Conservation (phyloP, 2,329 filamentous ascomycete species). For the Dothideomycetidae sp. region DNA sequence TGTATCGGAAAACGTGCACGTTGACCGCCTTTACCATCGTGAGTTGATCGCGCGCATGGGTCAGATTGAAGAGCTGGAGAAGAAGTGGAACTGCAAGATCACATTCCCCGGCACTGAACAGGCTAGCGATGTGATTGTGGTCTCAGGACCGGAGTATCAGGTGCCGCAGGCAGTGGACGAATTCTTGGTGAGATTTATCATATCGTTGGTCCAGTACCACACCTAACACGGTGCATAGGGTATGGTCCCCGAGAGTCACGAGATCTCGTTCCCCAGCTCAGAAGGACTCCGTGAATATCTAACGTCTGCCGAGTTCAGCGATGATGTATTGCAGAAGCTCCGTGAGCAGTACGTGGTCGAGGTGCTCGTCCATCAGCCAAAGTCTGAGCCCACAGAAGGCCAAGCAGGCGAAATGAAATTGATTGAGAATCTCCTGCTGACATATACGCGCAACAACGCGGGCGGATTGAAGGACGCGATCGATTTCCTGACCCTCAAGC, state of each 20-base stretch:
- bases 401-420: slow-evolving; percentile 27
- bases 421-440: slow-evolving; percentile 35
- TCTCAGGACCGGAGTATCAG: slow-evolving; percentile 95
- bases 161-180: slow-evolving; percentile 93
- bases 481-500: slow-evolving; percentile 75
- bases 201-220: no score
- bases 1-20: slow-evolving; percentile 81
- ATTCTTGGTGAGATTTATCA: slow-evolving; percentile 50
- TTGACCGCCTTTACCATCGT: slow-evolving; percentile 89
- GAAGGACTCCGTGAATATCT: slow-evolving; percentile 67
- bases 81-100: slow-evolving; percentile 99
- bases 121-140: slow-evolving; percentile 88
- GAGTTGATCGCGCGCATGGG: slow-evolving; percentile 77
- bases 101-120: slow-evolving; percentile 95
- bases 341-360: slow-evolving; percentile 88
- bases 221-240: slow-evolving; percentile 42
- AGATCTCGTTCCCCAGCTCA: slow-evolving; percentile 68
- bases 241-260: slow-evolving; percentile 95
- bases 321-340: slow-evolving; percentile 68
- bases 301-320: slow-evolving; percentile 63
- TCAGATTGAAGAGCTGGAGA: slow-evolving; percentile 88
- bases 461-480: slow-evolving; percentile 91
- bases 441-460: slow-evolving; percentile 90
- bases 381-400: slow-evolving; percentile 27
- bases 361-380: slow-evolving; percentile 50